phyloP scores from a whole-genome alignment of 108 stramenopile genomes.

The Hondaea fermentalgiana region DNA sequence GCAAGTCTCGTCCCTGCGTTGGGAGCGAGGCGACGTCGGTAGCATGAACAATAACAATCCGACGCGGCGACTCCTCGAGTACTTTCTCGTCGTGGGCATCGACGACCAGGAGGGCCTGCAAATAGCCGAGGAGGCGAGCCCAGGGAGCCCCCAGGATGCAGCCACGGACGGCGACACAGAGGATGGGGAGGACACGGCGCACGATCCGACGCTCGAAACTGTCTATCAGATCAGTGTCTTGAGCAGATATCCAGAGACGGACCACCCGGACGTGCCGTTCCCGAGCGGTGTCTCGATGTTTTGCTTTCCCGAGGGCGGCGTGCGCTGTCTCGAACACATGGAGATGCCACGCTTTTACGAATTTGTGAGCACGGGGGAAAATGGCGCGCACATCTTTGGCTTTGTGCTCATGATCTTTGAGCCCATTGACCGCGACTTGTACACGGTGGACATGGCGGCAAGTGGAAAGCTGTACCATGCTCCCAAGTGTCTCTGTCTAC shows the following conservation, averaged over 20 bases:
- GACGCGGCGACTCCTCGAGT: slow-evolving; percentile 67
- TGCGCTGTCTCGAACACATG: slow-evolving; percentile 17
- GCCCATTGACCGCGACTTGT: neutral
- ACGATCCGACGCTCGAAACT: neutral
- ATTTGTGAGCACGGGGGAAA: slow-evolving; percentile 35
- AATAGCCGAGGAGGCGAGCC: slow-evolving; percentile 1
- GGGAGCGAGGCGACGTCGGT: no score
- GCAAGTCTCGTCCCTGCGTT: no score
- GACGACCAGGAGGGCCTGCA: neutral
- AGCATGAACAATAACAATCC: slow-evolving; percentile 28
- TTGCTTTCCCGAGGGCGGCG: slow-evolving; percentile 20
- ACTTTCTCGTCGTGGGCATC: slow-evolving; percentile 69
- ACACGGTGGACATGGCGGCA: slow-evolving; percentile 15
- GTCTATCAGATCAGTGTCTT: neutral
- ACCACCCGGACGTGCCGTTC: slow-evolving; percentile 15
- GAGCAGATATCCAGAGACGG: neutral
- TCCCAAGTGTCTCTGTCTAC: slow-evolving; percentile 68
- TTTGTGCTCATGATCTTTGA: neutral
- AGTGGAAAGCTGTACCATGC: slow-evolving; percentile 39
- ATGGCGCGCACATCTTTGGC: neutral
- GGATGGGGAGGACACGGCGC: neutral
- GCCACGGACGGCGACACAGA: neutral
- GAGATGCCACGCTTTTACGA: slow-evolving; percentile 19
- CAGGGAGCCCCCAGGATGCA: neutral
- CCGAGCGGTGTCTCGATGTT: slow-evolving; percentile 31